Evolutionary conservation across 768 basidiomycete species (phyloP), one percentile per base, ranked within the genome.

Genomic region (Termitomyces titanicus): DNA sequence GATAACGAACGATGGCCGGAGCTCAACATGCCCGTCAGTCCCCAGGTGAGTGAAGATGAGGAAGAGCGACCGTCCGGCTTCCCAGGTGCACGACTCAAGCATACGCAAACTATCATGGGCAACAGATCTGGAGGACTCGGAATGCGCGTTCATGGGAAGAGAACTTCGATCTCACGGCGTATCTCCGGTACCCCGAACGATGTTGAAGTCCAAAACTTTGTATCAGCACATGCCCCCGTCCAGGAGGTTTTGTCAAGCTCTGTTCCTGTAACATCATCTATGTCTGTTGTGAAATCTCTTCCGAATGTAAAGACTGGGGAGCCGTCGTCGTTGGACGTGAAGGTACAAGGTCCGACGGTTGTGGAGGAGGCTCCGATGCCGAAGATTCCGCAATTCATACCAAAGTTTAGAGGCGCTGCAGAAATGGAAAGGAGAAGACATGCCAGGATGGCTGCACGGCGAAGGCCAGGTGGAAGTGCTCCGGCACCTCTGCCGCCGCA

Each of bases 61-160:
- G 71, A 70, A 9, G 80, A 81, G 49, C 73, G 70, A 11, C 75
- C 76, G 45, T 73, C 66, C 61, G 79, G 70, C 61, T 78, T 72
- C 69, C 82, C 69, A 68, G 86, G 63, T 66, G 82, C 60, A 64
- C 68, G 80, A 13, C 77, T 97, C 60, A 90, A 88, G 65, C 88
- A 95, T 69, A 89, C 92, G 6, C 85, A 88, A 63, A 97, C 95
- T 3, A 96, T 97, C 64, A 86, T 94, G 79, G 92, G 85, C 3
- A 79, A 79, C 4, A 78, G 83, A 24, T 78, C 82, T 0, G 91
- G 90, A 4, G 89, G 80, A 0, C 66, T 88, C 1, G 94, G 94
- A 0, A 79, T 95, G 71, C 78, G 94, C 22, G 86, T 93, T 3
- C 72, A 80, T 25, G 93, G 84, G 0, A 84, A 85, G 61, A 74